These are phyloP conservation scores for Fusarium xylarioides DNA, from an alignment of 2,329 filamentous ascomycete species.

Conservation along the genomic window DNA sequence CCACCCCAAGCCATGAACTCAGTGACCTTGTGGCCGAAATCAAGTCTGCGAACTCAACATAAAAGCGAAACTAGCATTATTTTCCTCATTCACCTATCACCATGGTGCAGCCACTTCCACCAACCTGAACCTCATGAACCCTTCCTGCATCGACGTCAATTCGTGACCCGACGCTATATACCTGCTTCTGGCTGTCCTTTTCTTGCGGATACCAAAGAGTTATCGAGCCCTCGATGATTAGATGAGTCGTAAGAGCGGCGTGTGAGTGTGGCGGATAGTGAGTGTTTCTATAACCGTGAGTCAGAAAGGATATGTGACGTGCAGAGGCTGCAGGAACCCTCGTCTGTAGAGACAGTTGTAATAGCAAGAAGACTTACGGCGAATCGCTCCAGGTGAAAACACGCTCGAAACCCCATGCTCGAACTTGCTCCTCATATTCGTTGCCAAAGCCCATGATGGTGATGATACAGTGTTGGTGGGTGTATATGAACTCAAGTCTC, in stretches of 20 bases:
- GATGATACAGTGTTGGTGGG: neutral
- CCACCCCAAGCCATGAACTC: neutral
- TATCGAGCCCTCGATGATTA: conserved; percentile 71
- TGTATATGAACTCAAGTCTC: neutral
- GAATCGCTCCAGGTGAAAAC: conserved; percentile 79
- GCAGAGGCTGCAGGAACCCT: conserved; percentile 2
- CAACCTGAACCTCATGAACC: conserved; percentile 76
- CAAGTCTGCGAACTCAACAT: neutral
- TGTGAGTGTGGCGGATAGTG: conserved; percentile 76
- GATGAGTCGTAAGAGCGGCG: conserved; percentile 70
- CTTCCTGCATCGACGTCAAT: conserved; percentile 72
- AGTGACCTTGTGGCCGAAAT: neutral
- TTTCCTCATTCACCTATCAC: conserved; percentile 66
- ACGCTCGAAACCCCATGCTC: conserved; percentile 73
- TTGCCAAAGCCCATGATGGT: conserved; percentile 41
- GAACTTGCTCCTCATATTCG: conserved; percentile 65
- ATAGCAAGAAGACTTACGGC: conserved; percentile 61
- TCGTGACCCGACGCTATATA: conserved; percentile 67
- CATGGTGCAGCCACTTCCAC: conserved; percentile 72
- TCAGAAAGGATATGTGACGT: conserved; percentile 8
- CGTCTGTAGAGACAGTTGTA: neutral
- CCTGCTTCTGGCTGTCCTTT: conserved; percentile 61
- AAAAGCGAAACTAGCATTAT: neutral
- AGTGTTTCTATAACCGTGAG: conserved; percentile 60
- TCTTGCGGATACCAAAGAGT: conserved; percentile 75